A percentile compares a stretch with the other conserved stretches of the same genome.
These are phyloP conservation scores for Rubia yunnanensis DNA, from an alignment of 257 asterid genomes.

Conservation along the genomic window DNA sequence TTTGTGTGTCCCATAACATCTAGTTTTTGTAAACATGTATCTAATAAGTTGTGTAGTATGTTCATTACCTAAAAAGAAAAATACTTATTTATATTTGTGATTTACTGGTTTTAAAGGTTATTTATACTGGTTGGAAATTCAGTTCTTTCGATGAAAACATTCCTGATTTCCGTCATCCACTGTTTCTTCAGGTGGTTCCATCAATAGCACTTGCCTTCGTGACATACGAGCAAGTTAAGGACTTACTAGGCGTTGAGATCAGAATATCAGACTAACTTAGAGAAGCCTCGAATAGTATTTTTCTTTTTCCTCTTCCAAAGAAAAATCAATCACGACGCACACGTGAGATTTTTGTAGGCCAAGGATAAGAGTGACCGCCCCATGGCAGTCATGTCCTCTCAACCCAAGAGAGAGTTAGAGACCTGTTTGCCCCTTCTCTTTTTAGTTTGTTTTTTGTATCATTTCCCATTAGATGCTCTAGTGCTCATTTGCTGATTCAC, in stretches of 20 bases:
- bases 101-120: no score
- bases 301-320: background rate
- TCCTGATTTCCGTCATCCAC: constrained; percentile 1
- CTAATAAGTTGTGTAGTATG: background rate
- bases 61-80: background rate
- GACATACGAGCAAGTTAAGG: constrained; percentile 91
- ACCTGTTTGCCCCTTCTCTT: constrained; percentile 17
- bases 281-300: constrained; percentile 16
- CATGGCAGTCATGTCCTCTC: constrained; percentile 9
- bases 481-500: constrained; percentile 8
- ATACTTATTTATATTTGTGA: no score
- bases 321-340: background rate
- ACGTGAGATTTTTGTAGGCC: constrained; percentile 39
- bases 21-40: background rate
- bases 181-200: constrained; percentile 64
- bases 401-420: constrained; percentile 9
- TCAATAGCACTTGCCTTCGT: constrained; percentile 90
- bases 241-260: constrained; percentile 71
- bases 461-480: constrained; percentile 3
- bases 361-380: constrained; percentile 19
- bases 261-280: constrained; percentile 67
- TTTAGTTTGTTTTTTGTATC: constrained; percentile 1
- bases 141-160: background rate
- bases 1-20: background rate
- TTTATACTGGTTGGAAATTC: background rate